phyloP scores from a whole-genome alignment of 345 rosid genomes.

The Fremontodendron californicum region DNA sequence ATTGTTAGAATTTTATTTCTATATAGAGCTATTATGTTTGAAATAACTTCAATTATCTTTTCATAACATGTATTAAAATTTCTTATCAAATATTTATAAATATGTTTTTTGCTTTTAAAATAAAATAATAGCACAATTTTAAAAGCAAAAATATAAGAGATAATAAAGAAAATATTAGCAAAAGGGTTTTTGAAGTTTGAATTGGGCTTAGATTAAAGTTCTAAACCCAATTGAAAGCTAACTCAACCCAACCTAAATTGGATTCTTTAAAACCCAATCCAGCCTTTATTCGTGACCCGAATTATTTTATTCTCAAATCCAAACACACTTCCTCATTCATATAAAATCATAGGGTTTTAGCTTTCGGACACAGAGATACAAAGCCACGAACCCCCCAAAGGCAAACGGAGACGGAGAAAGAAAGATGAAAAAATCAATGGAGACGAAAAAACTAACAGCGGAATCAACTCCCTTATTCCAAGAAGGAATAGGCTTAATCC shows the following conservation, averaged over 20 bases:
- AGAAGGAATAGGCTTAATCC: slow-evolving; percentile 58
- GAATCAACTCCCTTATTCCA: slow-evolving; percentile 29
- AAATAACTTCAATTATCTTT: no score
- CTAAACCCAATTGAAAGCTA: neutral
- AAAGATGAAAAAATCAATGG: neutral
- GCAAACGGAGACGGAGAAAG: neutral
- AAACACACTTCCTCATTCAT: neutral
- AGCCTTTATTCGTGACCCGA: neutral
- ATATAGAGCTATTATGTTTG: no score
- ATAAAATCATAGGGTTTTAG: slow-evolving; percentile 9
- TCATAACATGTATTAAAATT: no score
- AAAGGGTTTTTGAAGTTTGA: neutral
- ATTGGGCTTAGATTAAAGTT: neutral
- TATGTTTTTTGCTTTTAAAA: no score
- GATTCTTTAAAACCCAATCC: no score
- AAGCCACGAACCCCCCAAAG: no score
- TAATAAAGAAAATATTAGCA: neutral
- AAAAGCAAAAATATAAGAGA: neutral
- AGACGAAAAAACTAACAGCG: slow-evolving; percentile 13
- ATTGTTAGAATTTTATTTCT: no score
- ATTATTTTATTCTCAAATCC: neutral
- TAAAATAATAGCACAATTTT: neutral
- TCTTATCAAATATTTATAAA: no score
- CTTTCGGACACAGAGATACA: neutral
- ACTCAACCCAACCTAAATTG: no score